Conservation (phyloP, 331 rosid species). For the Dryas integrifolia region DNA sequence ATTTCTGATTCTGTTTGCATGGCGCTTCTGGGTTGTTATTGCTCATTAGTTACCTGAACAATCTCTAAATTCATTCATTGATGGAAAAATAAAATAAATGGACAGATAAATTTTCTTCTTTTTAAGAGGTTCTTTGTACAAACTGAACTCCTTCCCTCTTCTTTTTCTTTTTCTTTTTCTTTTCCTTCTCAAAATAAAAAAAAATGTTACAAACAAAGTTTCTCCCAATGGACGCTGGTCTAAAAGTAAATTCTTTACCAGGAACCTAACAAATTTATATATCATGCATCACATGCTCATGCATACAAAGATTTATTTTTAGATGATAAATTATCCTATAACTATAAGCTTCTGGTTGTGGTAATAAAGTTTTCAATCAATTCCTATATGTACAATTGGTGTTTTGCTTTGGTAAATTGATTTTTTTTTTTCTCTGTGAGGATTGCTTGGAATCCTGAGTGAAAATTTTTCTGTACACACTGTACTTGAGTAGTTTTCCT, state of each 20-base stretch:
- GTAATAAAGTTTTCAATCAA: neutral
- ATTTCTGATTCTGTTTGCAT: conserved; percentile 22
- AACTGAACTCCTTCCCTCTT: neutral
- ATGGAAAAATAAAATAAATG: neutral
- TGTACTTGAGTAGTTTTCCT: neutral
- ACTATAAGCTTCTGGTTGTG: conserved; percentile 5
- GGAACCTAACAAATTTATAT: neutral
- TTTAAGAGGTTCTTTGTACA: neutral
- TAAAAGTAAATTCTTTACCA: neutral
- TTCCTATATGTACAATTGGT: neutral
- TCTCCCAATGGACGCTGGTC: conserved; percentile 5
- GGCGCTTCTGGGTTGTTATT: conserved; percentile 18
- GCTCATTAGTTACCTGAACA: neutral
- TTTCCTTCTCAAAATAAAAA: neutral
- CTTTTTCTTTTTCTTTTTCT: neutral
- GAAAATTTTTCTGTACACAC: neutral
- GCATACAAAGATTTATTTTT: conserved; percentile 16
- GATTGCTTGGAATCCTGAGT: conserved; percentile 1
- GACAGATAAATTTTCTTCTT: neutral
- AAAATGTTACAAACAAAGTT: neutral
- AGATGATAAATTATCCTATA: neutral
- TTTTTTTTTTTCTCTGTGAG: neutral
- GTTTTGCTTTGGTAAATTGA: conserved; percentile 1
- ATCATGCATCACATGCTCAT: neutral
- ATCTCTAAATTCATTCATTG: neutral